A percentile compares a stretch with the other conserved stretches of the same genome.
Evolutionary conservation across 2,329 filamentous ascomycete genomes (phyloP).

Genomic region (Exophiala viscosa): DNA sequence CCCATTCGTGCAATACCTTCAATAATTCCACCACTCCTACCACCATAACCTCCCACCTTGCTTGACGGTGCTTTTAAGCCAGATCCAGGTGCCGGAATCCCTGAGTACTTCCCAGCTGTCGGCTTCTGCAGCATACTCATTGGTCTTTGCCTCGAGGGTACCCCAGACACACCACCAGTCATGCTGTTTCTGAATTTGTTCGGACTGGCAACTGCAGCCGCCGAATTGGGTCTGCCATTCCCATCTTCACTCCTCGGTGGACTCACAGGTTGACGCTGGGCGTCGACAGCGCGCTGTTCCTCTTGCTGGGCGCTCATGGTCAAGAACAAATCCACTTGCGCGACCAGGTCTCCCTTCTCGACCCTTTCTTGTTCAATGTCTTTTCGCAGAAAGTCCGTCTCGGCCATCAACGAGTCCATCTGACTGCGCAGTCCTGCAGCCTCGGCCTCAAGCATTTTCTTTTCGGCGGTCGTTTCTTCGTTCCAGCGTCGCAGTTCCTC

Average conservation of each 20-base stretch:
- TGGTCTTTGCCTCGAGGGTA: constrained; percentile 19
- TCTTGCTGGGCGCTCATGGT: constrained; percentile 37
- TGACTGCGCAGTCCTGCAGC: constrained; percentile 72
- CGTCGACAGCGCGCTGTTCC: constrained; percentile 21
- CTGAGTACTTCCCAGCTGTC: constrained; percentile 25
- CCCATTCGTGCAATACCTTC: constrained; percentile 33
- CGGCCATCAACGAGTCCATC: constrained; percentile 63
- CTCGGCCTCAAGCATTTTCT: constrained; percentile 68
- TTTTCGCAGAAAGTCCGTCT: constrained; percentile 62
- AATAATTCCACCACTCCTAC: constrained; percentile 29
- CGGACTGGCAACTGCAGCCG: constrained; percentile 20
- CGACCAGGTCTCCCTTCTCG: constrained; percentile 48
- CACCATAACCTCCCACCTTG: constrained; percentile 25
- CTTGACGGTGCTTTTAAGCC: constrained; percentile 26
- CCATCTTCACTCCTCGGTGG: constrained; percentile 28
- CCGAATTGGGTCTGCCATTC: constrained; percentile 18
- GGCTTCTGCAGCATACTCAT: constrained; percentile 29
- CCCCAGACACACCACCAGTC: constrained; percentile 8
- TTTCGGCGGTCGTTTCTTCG: constrained; percentile 63
- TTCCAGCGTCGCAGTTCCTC: constrained; percentile 39
- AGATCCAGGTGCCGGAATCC: constrained; percentile 27
- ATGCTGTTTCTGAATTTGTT: constrained; percentile 25
- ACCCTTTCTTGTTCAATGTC: constrained; percentile 54
- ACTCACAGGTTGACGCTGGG: constrained; percentile 24
- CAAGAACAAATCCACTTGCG: constrained; percentile 46